Conservation (phyloP, 495 filamentous ascomycete genomes). For the Penicillium steckii region DNA sequence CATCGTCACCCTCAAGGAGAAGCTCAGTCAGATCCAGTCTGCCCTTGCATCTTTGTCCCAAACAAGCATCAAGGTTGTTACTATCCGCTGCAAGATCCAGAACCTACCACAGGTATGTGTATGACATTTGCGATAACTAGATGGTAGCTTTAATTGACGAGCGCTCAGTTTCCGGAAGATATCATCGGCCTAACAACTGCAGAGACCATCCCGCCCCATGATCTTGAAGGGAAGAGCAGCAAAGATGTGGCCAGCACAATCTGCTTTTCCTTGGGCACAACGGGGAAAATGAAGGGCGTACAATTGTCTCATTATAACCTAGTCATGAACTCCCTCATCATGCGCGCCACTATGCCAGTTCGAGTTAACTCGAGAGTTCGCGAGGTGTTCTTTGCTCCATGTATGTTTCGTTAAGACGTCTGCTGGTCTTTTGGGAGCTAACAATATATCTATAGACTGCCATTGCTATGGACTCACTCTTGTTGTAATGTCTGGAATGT, state of each 20-base stretch:
- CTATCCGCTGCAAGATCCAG: conserved; percentile 1
- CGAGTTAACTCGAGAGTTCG: conserved; percentile 9
- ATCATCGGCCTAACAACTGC: background rate
- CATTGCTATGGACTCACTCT: conserved; percentile 8
- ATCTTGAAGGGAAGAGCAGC: background rate
- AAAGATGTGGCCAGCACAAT: conserved; percentile 10
- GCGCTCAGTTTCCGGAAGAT: conserved; percentile 7
- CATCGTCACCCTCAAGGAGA: conserved; percentile 9
- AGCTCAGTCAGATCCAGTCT: background rate
- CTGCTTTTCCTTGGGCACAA: conserved; percentile 10
- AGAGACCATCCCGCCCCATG: conserved; percentile 3
- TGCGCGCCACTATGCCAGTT: conserved; percentile 8
- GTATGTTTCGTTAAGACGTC: no score
- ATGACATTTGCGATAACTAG: background rate
- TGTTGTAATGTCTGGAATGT: conserved; percentile 7
- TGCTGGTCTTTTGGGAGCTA: no score
- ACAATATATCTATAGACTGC: background rate
- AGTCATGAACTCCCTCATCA: conserved; percentile 6
- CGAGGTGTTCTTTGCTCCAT: conserved; percentile 9
- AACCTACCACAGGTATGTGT: conserved; percentile 4
- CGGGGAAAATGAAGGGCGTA: conserved; percentile 11
- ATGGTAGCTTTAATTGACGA: background rate
- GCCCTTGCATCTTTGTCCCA: background rate
- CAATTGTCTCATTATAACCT: conserved; percentile 9
- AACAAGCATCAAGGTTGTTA: conserved; percentile 1